Evolutionary conservation across 116 monocot species (phyloP).

Genomic region (Papilionanthe hybrid): DNA sequence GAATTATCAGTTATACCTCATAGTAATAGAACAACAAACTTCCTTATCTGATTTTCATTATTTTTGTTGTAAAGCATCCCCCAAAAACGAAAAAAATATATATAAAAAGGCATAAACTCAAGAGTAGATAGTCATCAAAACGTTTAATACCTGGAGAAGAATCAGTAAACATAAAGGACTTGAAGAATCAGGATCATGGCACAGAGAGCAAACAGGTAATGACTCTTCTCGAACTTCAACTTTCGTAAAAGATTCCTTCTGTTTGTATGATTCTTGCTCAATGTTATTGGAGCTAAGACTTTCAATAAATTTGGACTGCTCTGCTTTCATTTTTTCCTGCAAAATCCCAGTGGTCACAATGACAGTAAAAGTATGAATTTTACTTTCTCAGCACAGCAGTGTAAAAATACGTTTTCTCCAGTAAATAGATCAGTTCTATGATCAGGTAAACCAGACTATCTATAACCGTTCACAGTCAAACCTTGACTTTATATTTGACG

Average conservation of each 20-base stretch:
- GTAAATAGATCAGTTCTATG: neutral
- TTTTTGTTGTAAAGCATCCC: slow-evolving; percentile 1
- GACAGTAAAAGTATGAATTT: neutral
- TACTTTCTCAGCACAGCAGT: neutral
- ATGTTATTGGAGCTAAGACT: slow-evolving; percentile 32
- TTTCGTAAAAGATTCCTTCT: slow-evolving; percentile 13
- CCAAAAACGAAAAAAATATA: neutral
- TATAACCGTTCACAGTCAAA: neutral
- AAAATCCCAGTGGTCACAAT: slow-evolving; percentile 3
- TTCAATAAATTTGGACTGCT: slow-evolving; percentile 80
- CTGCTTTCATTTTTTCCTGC: slow-evolving; percentile 89
- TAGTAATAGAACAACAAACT: neutral
- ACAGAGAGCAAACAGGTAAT: slow-evolving; percentile 70
- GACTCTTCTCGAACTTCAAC: slow-evolving; percentile 35
- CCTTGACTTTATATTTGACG: neutral
- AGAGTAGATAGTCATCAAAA: neutral
- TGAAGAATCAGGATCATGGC: slow-evolving; percentile 60
- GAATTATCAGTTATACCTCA: neutral
- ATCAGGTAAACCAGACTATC: neutral
- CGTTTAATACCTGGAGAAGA: slow-evolving; percentile 70
- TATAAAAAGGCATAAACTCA: neutral
- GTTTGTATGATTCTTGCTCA: slow-evolving; percentile 33
- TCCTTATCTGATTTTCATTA: neutral
- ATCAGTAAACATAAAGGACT: slow-evolving; percentile 76
- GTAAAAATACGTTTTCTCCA: neutral